phyloP scores from a whole-genome alignment of 2,329 filamentous ascomycete species.

The Cytospora piceae region DNA sequence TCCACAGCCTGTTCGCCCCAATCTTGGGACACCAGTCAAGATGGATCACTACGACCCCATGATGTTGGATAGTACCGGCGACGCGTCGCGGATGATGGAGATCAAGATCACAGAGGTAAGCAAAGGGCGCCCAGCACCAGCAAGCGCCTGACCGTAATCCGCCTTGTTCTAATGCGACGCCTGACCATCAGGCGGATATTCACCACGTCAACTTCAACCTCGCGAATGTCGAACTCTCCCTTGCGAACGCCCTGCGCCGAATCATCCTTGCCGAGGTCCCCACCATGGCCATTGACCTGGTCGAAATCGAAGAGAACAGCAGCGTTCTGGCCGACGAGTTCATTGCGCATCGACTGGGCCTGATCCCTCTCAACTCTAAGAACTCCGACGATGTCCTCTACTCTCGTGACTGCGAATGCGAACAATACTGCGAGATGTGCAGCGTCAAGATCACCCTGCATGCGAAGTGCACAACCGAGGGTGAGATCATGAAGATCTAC shows the following conservation, averaged over 20 bases:
- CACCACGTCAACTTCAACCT: slow-evolving; percentile 91
- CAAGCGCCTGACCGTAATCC: neutral
- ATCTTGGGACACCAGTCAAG: slow-evolving; percentile 22
- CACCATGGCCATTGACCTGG: slow-evolving; percentile 91
- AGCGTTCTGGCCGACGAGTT: slow-evolving; percentile 98
- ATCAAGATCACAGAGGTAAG: slow-evolving; percentile 65
- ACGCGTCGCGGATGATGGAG: slow-evolving; percentile 39
- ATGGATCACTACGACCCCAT: slow-evolving; percentile 64
- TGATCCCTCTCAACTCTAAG: slow-evolving; percentile 85
- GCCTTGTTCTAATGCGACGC: slow-evolving; percentile 33
- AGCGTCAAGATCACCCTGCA: slow-evolving; percentile 83
- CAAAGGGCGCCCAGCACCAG: slow-evolving; percentile 25
- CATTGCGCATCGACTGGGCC: slow-evolving; percentile 86
- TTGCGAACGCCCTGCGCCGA: slow-evolving; percentile 91
- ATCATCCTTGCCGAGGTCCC: slow-evolving; percentile 93
- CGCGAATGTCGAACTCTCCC: slow-evolving; percentile 83
- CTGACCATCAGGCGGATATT: slow-evolving; percentile 65
- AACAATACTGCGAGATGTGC: slow-evolving; percentile 91
- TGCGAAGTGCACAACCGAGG: slow-evolving; percentile 79
- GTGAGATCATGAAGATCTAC: slow-evolving; percentile 88
- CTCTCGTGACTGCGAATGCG: slow-evolving; percentile 94
- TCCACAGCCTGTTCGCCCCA: neutral
- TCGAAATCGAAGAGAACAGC: slow-evolving; percentile 90
- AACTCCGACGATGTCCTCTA: slow-evolving; percentile 83
- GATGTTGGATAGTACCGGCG: slow-evolving; percentile 56